A percentile compares a stretch with the other conserved stretches of the same genome.
Evolutionary conservation across 2,329 filamentous ascomycete species (phyloP).

Genomic region (Penicillium olsonii): DNA sequence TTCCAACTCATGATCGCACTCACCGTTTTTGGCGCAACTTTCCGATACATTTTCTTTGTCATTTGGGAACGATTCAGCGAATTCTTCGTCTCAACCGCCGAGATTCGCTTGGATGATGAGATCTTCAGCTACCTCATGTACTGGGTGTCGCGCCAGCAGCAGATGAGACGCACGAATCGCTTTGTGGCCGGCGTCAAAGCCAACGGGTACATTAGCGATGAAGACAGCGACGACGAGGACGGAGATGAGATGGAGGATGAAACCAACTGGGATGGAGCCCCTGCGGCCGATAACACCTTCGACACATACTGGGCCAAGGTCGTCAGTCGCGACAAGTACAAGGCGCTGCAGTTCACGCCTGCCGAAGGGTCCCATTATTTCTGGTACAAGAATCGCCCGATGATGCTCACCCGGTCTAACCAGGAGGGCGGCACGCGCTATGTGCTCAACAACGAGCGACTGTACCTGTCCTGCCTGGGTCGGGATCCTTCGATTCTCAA

Average conservation of each 20-base stretch:
- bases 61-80: conserved; percentile 52
- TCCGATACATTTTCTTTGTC: conserved; percentile 55
- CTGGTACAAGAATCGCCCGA: conserved; percentile 61
- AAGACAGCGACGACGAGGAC: conserved; percentile 25
- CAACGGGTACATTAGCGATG: conserved; percentile 35
- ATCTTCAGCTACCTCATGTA: conserved; percentile 72
- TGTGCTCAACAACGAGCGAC: conserved; percentile 29
- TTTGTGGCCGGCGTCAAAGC: conserved; percentile 67
- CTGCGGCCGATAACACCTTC: conserved; percentile 42
- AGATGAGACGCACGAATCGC: conserved; percentile 60
- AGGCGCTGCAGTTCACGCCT: conserved; percentile 60
- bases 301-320: conserved; percentile 46
- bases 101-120: conserved; percentile 69
- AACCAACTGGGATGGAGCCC: conserved; percentile 23
- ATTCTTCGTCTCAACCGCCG: conserved; percentile 66
- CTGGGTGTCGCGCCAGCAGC: conserved; percentile 66
- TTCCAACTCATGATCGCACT: conserved; percentile 58
- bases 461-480: conserved; percentile 39
- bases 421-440: conserved; percentile 19
- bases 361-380: conserved; percentile 69
- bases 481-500: conserved; percentile 37
- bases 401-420: conserved; percentile 42
- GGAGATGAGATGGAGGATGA: conserved; percentile 25
- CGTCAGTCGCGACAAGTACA: conserved; percentile 39
- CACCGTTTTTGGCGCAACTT: conserved; percentile 53